These are phyloP conservation scores for Cardamine resedifolia DNA, from an alignment of 345 rosid species.

Conservation along the genomic window DNA sequence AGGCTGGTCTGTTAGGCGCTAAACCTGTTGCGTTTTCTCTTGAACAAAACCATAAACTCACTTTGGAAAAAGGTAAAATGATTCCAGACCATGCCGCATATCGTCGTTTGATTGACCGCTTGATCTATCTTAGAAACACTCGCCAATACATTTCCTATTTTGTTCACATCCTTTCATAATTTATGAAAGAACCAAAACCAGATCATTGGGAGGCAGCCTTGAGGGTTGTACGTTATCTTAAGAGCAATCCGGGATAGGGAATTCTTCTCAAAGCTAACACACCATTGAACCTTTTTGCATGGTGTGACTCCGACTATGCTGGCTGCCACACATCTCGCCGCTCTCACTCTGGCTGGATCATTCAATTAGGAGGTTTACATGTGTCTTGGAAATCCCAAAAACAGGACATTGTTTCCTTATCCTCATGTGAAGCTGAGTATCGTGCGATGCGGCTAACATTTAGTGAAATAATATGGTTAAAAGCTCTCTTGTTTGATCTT, in stretches of 20 bases:
- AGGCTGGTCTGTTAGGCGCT: not conserved
- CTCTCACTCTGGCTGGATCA: not conserved
- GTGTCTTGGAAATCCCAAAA: not conserved
- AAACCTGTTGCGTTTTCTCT: not conserved
- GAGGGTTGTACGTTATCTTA: too few species aligned
- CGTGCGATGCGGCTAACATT: not conserved
- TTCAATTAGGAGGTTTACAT: not conserved
- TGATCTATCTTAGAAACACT: too few species aligned
- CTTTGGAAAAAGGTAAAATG: too few species aligned
- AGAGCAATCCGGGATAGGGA: not conserved
- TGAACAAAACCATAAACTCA: not conserved
- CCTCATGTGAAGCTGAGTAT: not conserved
- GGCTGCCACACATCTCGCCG: not conserved
- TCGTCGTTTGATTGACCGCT: too few species aligned
- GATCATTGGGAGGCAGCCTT: not conserved
- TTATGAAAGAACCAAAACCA: not conserved
- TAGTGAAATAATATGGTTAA: not conserved
- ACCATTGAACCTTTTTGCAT: too few species aligned
- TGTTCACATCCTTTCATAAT: not conserved
- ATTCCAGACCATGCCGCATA: too few species aligned
- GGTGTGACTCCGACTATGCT: not conserved
- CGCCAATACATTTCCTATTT: not conserved
- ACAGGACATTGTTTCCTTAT: not conserved
- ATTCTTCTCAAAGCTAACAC: too few species aligned
- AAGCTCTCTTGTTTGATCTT: not conserved